Evolutionary conservation across 345 rosid genomes (phyloP).

Genomic region (Brassica cretica): DNA sequence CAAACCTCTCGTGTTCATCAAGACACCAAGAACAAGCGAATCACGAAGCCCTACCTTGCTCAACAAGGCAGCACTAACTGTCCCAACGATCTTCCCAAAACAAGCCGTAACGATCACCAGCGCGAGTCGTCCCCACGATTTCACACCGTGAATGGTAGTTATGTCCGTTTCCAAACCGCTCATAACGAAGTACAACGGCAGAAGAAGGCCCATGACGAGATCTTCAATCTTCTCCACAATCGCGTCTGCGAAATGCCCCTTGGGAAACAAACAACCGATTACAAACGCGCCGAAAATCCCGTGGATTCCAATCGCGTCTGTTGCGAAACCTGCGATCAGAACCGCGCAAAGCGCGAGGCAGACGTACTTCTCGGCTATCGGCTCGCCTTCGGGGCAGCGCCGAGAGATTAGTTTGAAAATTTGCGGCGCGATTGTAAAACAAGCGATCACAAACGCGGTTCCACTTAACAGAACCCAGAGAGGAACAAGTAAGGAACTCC

Average conservation of each 20-base stretch:
- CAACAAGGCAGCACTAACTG: conserved; percentile 51
- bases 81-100: conserved; percentile 71
- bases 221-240: conserved; percentile 79
- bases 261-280: conserved; percentile 63
- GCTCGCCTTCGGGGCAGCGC: conserved; percentile 79
- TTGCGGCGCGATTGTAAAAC: conserved; percentile 45
- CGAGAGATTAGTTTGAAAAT: conserved; percentile 57
- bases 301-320: conserved; percentile 76
- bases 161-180: conserved; percentile 81
- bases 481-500: conserved; percentile 55
- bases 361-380: conserved; percentile 62
- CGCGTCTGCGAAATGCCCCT: conserved; percentile 70
- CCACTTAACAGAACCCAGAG: conserved; percentile 76
- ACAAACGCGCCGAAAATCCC: conserved; percentile 83
- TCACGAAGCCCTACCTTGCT: conserved; percentile 56
- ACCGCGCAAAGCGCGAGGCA: conserved; percentile 61
- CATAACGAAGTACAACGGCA: conserved; percentile 76
- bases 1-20: conserved; percentile 84
- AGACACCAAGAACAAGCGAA: conserved; percentile 60
- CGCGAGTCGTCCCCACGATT: conserved; percentile 73
- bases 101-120: conserved; percentile 68
- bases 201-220: conserved; percentile 70
- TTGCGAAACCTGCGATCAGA: conserved; percentile 59
- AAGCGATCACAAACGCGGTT: conserved; percentile 45
- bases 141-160: conserved; percentile 55